Percentiles rank a stretch among this genome's conserved stretches.
Conservation (phyloP, 2,329 filamentous ascomycete genomes). For the Scopulariopsis brevicaulis region DNA sequence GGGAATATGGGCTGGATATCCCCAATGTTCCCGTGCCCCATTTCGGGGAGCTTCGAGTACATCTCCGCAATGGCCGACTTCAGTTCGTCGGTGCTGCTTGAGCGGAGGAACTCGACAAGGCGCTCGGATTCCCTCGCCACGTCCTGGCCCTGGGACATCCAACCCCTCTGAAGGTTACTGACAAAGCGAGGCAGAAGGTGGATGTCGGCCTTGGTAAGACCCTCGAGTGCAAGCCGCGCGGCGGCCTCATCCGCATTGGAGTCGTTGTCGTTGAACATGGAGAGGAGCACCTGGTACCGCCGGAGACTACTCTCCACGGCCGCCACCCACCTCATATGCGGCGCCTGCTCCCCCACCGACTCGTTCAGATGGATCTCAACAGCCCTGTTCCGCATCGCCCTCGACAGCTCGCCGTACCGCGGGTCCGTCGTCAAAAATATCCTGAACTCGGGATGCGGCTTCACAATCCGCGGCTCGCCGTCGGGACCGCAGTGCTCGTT, state of each 20-base stretch:
- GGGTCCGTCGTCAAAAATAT: conserved; percentile 93
- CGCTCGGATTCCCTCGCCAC: background rate
- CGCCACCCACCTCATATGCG: conserved; percentile 26
- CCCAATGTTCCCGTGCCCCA: conserved; percentile 16
- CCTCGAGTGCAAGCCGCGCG: conserved; percentile 5
- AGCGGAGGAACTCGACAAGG: conserved; percentile 2
- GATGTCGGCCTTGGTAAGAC: conserved; percentile 7
- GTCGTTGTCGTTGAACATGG: background rate
- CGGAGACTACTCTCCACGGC: conserved; percentile 37
- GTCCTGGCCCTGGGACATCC: background rate
- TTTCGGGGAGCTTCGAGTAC: conserved; percentile 19
- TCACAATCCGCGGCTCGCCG: conserved; percentile 69
- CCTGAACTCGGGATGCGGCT: conserved; percentile 75
- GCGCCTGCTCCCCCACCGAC: conserved; percentile 18
- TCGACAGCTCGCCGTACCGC: conserved; percentile 81
- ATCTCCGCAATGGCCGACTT: conserved; percentile 20
- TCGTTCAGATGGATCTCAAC: conserved; percentile 72
- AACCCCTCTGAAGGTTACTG: background rate
- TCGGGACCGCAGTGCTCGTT: conserved; percentile 84
- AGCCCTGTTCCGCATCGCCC: conserved; percentile 92
- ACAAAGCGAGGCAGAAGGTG: conserved; percentile 8
- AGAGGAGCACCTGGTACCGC: conserved; percentile 25
- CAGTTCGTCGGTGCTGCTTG: conserved; percentile 1
- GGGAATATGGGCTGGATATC: conserved; percentile 44
- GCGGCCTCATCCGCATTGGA: background rate